Conservation (phyloP, 257 asterid species). For the Solanum corneliomulleri region DNA sequence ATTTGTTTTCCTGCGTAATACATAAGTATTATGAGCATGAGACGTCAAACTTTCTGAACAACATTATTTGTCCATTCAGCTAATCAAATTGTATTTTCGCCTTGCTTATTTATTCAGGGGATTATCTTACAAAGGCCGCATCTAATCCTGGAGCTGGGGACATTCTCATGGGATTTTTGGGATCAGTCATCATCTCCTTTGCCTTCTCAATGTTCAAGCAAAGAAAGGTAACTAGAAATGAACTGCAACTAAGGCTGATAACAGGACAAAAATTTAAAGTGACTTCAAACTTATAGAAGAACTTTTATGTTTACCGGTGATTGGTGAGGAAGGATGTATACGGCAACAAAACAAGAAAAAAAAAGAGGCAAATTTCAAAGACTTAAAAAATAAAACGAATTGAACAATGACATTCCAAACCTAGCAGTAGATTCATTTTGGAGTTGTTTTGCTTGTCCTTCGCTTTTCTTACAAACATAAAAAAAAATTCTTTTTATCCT, state of each 20-base stretch:
- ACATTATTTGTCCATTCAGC: not conserved
- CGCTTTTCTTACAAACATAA: not conserved
- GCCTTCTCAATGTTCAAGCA: conserved; percentile 99
- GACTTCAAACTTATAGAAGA: not conserved
- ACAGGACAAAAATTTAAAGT: not conserved
- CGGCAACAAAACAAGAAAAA: not conserved
- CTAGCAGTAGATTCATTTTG: not conserved
- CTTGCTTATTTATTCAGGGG: conserved; percentile 30
- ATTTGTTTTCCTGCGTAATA: not conserved
- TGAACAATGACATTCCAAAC: not conserved
- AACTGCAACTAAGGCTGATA: not conserved
- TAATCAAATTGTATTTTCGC: not conserved
- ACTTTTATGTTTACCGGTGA: not conserved
- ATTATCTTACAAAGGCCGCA: conserved; percentile 71
- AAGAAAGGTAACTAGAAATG: conserved; percentile 50
- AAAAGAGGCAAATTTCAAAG: not conserved
- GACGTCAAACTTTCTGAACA: not conserved
- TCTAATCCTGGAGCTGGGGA: conserved; percentile 99
- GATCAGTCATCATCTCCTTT: conserved; percentile 90
- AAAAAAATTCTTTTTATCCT: not conserved
- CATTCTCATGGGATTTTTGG: conserved; percentile 85
- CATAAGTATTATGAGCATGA: not conserved
- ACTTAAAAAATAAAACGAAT: not conserved
- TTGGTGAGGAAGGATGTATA: not conserved
- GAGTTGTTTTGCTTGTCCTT: not conserved